Evolutionary conservation across 106 monocot genomes (phyloP).

Genomic region (Dendrobium huoshanense): DNA sequence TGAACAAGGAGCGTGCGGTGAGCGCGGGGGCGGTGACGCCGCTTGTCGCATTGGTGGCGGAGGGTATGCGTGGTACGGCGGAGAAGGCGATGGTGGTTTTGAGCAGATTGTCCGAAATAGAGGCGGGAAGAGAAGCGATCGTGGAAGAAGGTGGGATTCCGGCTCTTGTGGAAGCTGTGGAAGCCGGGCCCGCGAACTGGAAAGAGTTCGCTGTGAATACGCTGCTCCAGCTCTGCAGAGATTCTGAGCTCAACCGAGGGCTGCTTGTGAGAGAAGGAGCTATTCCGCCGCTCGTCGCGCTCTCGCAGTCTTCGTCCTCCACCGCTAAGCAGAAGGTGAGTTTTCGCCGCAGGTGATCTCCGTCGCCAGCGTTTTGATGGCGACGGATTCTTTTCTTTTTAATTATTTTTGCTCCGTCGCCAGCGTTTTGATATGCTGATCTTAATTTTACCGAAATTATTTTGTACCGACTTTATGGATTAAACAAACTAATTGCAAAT

Average conservation of each 20-base stretch:
- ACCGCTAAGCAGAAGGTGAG: constrained; percentile 70
- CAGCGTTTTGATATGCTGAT: too few relatives aligned
- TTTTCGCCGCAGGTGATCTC: neutral
- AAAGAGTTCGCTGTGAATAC: constrained; percentile 74
- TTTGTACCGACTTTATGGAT: too few relatives aligned
- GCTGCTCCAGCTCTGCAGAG: constrained; percentile 71
- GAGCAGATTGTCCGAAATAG: constrained; percentile 33
- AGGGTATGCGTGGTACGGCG: constrained; percentile 24
- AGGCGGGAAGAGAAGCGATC: constrained; percentile 38
- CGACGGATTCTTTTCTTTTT: too few relatives aligned
- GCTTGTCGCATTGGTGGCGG: constrained; percentile 40
- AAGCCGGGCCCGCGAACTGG: constrained; percentile 49
- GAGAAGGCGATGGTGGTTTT: constrained; percentile 70
- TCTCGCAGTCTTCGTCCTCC: constrained; percentile 61
- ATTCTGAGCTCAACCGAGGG: constrained; percentile 33
- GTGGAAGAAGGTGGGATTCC: constrained; percentile 57
- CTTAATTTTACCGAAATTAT: too few relatives aligned
- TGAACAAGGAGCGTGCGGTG: constrained; percentile 62
- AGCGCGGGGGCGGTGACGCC: constrained; percentile 48
- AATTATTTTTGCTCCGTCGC: too few relatives aligned
- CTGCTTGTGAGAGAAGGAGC: constrained; percentile 80
- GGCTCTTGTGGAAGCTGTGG: constrained; percentile 67
- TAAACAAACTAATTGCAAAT: too few relatives aligned
- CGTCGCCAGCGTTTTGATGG: too few relatives aligned
- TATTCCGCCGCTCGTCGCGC: constrained; percentile 76